These are phyloP conservation scores for Meyerozyma elateridarum DNA, from an alignment of 1,139 yeast species.

Conservation along the genomic window DNA sequence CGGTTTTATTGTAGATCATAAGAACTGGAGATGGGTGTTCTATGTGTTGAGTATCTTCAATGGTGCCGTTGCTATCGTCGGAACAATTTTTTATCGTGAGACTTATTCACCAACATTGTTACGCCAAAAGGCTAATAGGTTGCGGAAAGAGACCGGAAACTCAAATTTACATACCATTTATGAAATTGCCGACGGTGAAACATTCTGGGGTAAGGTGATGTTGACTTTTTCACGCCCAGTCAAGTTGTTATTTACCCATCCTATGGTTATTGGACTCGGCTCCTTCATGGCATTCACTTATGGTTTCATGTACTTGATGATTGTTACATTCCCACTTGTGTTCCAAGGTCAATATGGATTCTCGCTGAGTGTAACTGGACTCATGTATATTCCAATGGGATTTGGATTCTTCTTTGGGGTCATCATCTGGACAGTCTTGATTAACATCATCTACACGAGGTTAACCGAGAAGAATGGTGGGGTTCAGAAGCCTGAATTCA, in stretches of 20 bases:
- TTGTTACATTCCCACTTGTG: slow-evolving; percentile 40
- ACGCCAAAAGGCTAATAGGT: slow-evolving; percentile 38
- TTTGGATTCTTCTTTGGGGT: slow-evolving; percentile 40
- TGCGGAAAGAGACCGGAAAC: slow-evolving; percentile 50
- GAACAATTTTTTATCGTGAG: slow-evolving; percentile 44
- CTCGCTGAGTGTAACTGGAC: slow-evolving; percentile 30
- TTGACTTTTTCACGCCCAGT: slow-evolving; percentile 50
- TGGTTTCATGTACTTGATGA: slow-evolving; percentile 45
- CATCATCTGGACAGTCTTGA: slow-evolving; percentile 31
- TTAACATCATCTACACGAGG: slow-evolving; percentile 27
- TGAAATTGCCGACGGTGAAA: slow-evolving; percentile 39
- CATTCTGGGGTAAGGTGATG: slow-evolving; percentile 26
- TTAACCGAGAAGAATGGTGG: slow-evolving; percentile 31
- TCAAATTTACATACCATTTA: slow-evolving; percentile 52
- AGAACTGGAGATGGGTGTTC: slow-evolving; percentile 59
- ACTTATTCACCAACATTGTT: slow-evolving; percentile 57
- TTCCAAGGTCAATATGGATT: slow-evolving; percentile 32
- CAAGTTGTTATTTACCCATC: slow-evolving; percentile 47
- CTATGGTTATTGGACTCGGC: slow-evolving; percentile 60
- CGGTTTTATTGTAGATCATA: slow-evolving; percentile 49
- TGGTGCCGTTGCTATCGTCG: slow-evolving; percentile 42
- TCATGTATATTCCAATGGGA: slow-evolving; percentile 46
- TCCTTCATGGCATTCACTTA: slow-evolving; percentile 41
- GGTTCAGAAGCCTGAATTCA: slow-evolving; percentile 37
- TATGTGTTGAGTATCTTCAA: slow-evolving; percentile 55